These are phyloP conservation scores for Eucalyptus lansdowneana DNA, from an alignment of 345 rosid genomes.

Conservation along the genomic window DNA sequence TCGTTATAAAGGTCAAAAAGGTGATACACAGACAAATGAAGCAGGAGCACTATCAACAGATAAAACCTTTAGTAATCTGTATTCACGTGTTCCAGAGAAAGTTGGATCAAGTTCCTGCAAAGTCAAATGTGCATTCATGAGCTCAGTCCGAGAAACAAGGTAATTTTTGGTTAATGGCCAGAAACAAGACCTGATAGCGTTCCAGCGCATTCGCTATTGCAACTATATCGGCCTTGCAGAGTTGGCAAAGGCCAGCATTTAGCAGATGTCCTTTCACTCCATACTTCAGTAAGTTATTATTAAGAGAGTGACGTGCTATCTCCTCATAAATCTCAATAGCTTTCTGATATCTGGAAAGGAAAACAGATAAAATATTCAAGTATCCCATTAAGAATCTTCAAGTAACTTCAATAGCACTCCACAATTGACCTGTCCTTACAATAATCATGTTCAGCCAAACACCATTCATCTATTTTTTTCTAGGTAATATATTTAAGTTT, in stretches of 20 bases:
- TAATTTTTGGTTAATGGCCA: neutral
- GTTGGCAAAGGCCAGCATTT: conserved; percentile 93
- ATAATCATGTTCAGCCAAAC: neutral
- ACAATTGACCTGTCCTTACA: neutral
- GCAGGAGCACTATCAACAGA: neutral
- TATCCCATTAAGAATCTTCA: neutral
- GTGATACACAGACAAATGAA: neutral
- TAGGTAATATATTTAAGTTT: neutral
- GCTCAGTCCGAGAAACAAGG: neutral
- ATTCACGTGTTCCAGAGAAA: conserved; percentile 89
- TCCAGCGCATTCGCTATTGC: conserved; percentile 86
- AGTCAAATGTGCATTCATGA: neutral
- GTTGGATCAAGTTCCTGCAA: conserved; percentile 93
- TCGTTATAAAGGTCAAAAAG: neutral
- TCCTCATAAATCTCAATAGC: conserved; percentile 90
- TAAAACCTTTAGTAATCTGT: conserved; percentile 48
- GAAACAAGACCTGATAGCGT: conserved; percentile 62
- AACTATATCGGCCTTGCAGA: conserved; percentile 86
- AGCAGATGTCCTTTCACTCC: conserved; percentile 98
- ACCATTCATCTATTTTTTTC: neutral
- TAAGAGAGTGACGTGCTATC: conserved; percentile 62
- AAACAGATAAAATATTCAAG: neutral
- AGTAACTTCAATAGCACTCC: neutral
- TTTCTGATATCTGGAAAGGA: conserved; percentile 61
- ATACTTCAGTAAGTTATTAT: conserved; percentile 77